Percentiles rank a stretch among this genome's conserved stretches.
These are phyloP conservation scores for Lomentospora prolificans DNA, from an alignment of 2,329 filamentous ascomycete species.

Conservation along the genomic window DNA sequence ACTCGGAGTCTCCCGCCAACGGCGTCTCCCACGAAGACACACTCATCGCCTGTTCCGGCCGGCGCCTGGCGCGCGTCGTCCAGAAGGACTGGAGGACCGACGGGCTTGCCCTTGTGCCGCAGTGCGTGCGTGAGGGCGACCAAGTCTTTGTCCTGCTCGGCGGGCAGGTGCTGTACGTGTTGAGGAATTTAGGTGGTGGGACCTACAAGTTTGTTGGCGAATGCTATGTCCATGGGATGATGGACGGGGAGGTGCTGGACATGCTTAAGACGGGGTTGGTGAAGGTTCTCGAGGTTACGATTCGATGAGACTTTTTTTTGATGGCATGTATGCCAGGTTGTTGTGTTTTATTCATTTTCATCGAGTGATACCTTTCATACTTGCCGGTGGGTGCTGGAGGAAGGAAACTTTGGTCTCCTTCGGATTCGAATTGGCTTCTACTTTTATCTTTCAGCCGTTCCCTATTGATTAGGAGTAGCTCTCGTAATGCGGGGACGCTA, in stretches of 20 bases:
- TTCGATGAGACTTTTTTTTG: conserved; percentile 5
- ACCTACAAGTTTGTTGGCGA: conserved; percentile 17
- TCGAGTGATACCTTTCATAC: not conserved
- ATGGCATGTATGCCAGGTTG: not conserved
- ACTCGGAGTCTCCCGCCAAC: not conserved
- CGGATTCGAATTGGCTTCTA: no score
- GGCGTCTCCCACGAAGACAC: conserved; percentile 4
- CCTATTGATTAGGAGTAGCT: no score
- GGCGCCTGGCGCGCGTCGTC: conserved; percentile 11
- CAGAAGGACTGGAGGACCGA: conserved; percentile 13
- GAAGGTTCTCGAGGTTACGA: conserved; percentile 10
- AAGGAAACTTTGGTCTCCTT: no score
- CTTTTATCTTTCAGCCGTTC: no score
- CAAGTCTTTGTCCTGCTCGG: conserved; percentile 14
- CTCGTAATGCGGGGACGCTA: no score
- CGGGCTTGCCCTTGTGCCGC: conserved; percentile 12
- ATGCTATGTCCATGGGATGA: conserved; percentile 18
- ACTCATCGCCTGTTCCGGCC: conserved; percentile 11
- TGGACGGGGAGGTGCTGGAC: conserved; percentile 17
- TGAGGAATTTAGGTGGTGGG: conserved; percentile 11
- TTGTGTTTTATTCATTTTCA: not conserved
- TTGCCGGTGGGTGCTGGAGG: no score
- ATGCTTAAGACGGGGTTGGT: conserved; percentile 11
- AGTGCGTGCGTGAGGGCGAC: conserved; percentile 12
- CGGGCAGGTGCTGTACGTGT: conserved; percentile 14